Evolutionary conservation across 768 basidiomycete genomes (phyloP).

Genomic region (Artomyces pyxidatus): DNA sequence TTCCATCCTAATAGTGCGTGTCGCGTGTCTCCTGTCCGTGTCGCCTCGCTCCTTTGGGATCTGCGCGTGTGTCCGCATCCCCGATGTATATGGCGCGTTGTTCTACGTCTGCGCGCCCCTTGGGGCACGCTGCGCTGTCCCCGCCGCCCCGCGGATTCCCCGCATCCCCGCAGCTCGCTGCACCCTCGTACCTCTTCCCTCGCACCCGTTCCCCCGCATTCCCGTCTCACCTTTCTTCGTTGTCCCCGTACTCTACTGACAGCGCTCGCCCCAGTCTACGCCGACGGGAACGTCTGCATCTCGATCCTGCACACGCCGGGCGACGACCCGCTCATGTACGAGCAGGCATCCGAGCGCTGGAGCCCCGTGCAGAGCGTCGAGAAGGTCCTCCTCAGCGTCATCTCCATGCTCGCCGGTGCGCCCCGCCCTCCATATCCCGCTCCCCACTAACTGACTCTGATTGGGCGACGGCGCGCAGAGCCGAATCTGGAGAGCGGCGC

Average conservation of each 20-base stretch:
- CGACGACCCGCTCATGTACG: conserved; percentile 89
- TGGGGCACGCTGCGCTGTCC: not conserved
- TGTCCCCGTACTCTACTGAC: too few relatives aligned
- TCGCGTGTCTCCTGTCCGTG: conserved; percentile 3
- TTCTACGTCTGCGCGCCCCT: too few relatives aligned
- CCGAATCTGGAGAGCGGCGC: conserved; percentile 97
- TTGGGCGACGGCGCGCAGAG: conserved; percentile 38
- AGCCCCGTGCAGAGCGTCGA: conserved; percentile 98
- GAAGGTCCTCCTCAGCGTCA: conserved; percentile 92
- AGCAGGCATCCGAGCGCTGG: conserved; percentile 94
- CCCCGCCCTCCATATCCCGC: not conserved
- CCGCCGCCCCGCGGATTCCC: not conserved
- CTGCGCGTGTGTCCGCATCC: not conserved
- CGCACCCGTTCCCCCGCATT: not conserved
- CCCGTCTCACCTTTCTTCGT: too few relatives aligned
- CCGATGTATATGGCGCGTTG: not conserved
- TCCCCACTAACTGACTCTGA: not conserved
- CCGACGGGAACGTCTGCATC: conserved; percentile 96
- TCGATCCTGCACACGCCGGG: conserved; percentile 95
- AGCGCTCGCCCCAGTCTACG: conserved; percentile 59
- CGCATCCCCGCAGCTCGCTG: not conserved
- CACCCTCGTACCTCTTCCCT: not conserved
- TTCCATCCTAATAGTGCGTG: conserved; percentile 94
- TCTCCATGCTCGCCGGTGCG: conserved; percentile 93
- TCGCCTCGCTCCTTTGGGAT: not conserved